Evolutionary conservation across 2,329 filamentous ascomycete genomes (phyloP).

Genomic region (Nannizziopsis barbatae): DNA sequence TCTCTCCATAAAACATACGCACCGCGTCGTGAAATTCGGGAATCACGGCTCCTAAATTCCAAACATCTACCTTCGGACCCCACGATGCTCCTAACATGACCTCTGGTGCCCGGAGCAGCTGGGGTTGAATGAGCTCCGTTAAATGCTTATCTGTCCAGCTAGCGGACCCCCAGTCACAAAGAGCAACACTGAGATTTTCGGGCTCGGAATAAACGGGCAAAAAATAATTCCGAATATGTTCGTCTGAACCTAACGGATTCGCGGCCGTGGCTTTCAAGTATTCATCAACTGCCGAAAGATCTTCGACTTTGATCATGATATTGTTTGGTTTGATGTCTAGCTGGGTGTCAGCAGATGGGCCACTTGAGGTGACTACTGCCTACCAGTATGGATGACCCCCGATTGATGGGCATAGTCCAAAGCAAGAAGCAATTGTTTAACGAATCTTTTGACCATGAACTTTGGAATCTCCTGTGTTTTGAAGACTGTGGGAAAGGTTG

Average conservation of each 20-base stretch:
- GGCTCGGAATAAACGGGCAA: neutral
- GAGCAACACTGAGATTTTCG: neutral
- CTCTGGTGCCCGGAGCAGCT: neutral
- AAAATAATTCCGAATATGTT: neutral
- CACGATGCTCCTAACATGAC: neutral
- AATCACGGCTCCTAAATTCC: neutral
- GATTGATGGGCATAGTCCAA: slow-evolving; percentile 88
- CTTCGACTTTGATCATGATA: neutral
- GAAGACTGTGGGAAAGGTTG: neutral
- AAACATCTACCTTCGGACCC: neutral
- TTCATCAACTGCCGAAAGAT: neutral
- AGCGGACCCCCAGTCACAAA: neutral
- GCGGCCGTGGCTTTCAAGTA: neutral
- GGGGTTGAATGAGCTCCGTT: neutral
- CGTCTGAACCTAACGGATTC: neutral
- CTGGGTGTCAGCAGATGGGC: neutral
- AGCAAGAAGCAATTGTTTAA: slow-evolving; percentile 67
- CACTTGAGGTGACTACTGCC: neutral
- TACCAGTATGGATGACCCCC: slow-evolving; percentile 66
- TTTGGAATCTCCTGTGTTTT: neutral
- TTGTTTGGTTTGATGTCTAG: neutral
- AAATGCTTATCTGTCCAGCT: neutral
- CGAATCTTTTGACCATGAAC: neutral
- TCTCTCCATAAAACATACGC: neutral
- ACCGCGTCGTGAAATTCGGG: neutral